phyloP scores from a whole-genome alignment of 2,329 filamentous ascomycete species.

The Colletotrichum zoysiae region DNA sequence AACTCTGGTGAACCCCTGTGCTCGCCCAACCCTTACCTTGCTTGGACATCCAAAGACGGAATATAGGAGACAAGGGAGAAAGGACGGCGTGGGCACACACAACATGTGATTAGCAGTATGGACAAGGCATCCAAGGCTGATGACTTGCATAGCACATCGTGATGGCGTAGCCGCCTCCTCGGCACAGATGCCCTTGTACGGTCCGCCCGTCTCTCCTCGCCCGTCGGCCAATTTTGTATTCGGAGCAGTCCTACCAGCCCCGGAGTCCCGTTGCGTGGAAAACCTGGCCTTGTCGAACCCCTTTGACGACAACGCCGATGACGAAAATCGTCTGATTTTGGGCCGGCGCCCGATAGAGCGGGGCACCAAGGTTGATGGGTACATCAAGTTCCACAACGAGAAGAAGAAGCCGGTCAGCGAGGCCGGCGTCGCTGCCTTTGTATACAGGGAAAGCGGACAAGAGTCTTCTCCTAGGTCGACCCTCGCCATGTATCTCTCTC shows the following conservation, averaged over 20 bases:
- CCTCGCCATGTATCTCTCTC: background rate
- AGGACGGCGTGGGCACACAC: background rate
- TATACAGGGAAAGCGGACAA: background rate
- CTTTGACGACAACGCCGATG: constrained; percentile 39
- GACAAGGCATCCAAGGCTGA: background rate
- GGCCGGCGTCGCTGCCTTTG: background rate
- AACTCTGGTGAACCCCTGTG: no score
- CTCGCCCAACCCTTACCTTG: background rate
- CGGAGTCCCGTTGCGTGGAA: background rate
- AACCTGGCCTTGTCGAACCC: constrained; percentile 22
- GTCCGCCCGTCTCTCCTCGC: constrained; percentile 10
- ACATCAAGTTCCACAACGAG: constrained; percentile 37
- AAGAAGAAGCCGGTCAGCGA: background rate
- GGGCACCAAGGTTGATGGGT: constrained; percentile 36
- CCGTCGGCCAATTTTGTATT: constrained; percentile 7
- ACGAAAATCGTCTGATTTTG: constrained; percentile 16
- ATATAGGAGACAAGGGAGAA: background rate
- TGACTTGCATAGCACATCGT: constrained; percentile 9
- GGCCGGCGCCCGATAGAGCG: constrained; percentile 10
- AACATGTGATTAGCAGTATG: background rate
- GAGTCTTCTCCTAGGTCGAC: background rate
- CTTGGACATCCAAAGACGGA: background rate
- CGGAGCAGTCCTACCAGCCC: constrained; percentile 1
- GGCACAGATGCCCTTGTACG: constrained; percentile 7
- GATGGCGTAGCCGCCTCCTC: background rate